A percentile compares a stretch with the other conserved stretches of the same genome.
Conservation (phyloP, 2,329 filamentous ascomycete species). For the Penicillium digitatum region DNA sequence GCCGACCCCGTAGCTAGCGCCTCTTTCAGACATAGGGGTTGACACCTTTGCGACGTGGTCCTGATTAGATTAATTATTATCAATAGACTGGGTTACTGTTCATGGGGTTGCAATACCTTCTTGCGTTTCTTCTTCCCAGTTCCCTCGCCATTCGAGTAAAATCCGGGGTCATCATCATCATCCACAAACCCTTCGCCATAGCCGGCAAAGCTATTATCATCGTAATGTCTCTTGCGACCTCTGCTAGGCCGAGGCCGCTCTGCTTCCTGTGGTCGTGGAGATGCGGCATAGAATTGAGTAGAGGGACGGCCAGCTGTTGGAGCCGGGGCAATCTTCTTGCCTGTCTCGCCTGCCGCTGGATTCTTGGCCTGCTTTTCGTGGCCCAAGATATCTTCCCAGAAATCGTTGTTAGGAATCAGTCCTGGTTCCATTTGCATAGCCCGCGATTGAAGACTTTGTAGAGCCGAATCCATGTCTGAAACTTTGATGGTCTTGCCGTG, state of each 20-base stretch:
- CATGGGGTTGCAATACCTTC: conserved; percentile 36
- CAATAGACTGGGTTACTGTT: neutral
- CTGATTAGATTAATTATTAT: conserved; percentile 21
- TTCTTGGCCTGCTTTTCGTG: conserved; percentile 45
- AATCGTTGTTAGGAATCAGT: conserved; percentile 43
- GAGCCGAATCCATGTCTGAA: conserved; percentile 39
- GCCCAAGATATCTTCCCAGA: conserved; percentile 49
- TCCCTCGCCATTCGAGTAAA: conserved; percentile 45
- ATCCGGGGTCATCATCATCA: conserved; percentile 44
- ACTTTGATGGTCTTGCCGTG: conserved; percentile 46
- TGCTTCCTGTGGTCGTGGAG: conserved; percentile 28
- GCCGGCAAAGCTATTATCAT: conserved; percentile 50
- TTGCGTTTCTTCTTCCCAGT: conserved; percentile 48
- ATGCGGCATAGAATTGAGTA: conserved; percentile 29
- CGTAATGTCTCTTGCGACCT: conserved; percentile 49
- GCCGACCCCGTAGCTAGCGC: conserved; percentile 43
- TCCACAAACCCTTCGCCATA: conserved; percentile 51
- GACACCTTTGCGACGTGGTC: conserved; percentile 42
- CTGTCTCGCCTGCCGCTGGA: conserved; percentile 24
- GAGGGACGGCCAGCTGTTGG: conserved; percentile 23
- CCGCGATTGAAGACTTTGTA: conserved; percentile 41
- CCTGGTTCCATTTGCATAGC: conserved; percentile 50
- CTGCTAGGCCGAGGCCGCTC: conserved; percentile 43
- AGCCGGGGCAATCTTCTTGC: conserved; percentile 30
- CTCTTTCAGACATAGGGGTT: conserved; percentile 38